Evolutionary conservation across 1,284 basidiomycete species (phyloP), one percentile per base, ranked within the genome.

Genomic region (Ceratobasidium sp.): DNA sequence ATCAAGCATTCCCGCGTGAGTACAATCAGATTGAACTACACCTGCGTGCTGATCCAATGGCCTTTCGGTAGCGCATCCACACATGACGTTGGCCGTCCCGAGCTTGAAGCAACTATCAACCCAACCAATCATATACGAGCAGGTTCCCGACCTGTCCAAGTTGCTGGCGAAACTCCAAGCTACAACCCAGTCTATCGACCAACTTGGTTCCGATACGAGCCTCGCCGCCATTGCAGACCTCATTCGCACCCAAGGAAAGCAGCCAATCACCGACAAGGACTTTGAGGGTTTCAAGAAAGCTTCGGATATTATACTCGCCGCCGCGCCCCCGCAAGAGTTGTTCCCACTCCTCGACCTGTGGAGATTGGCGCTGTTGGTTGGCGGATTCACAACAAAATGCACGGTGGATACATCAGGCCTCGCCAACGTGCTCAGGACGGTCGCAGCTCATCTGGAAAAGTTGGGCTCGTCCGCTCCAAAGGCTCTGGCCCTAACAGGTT

Each of bases 311-410:
- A 81, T 95, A 0, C 79, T 83, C 0, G 75, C 79, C 5, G 81
- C 82, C 0, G 86, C 96, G 0, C 84, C 88, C 1, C 77, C 86
- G 0, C 85, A 86, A 13, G 84, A 89, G 56, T 84, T 94, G 11
- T 96, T 96, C 83, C 94, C 95, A 0, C 80, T 95, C 0, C 87
- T 91, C 9, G 95, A 96, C 79, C 85, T 96, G 75, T 95, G 93
- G 92, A 86, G 94, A 0, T 84, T 96, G 0, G 91, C 90, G 0
- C 81, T 93, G 8, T 85, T 95, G 34, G 89, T 94, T 80, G 83
- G 86, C 0, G 80, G 83, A 0, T 85, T 91, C 8, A 85, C 87
- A 0, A 81, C 83, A 0, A 88, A 87, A 85, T 84, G 84, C 51
- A 83, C 87, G 6, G 48, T 80, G 2, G 79, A 59, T 19, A 27